Conservation (phyloP, 805 yeast species). For the Candida gorgasii region DNA sequence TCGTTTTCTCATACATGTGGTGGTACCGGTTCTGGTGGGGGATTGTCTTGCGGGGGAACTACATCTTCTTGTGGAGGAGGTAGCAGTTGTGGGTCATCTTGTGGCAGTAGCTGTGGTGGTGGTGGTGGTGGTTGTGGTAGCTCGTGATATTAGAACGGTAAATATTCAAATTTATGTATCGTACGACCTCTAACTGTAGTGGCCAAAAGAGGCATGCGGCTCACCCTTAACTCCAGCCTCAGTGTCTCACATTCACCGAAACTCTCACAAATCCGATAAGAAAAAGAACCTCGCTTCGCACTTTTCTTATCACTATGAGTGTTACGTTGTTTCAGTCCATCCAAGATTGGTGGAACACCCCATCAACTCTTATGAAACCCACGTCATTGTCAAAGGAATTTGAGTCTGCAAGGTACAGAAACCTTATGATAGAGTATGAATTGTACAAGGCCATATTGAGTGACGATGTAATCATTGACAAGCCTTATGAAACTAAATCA, state of each 20-base stretch:
- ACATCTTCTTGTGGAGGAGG: not conserved
- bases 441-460: conserved; percentile 35
- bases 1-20: too few relatives aligned
- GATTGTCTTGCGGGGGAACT: not conserved
- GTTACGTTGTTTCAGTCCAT: conserved; percentile 28
- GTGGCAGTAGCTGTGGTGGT: not conserved
- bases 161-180: too few relatives aligned
- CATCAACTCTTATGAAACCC: conserved; percentile 23
- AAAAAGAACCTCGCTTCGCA: not conserved
- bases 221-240: too few relatives aligned
- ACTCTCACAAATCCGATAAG: not conserved
- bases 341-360: conserved; percentile 40
- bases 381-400: conserved; percentile 9
- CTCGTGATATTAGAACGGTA: not conserved
- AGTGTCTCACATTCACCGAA: too few relatives aligned
- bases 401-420: conserved; percentile 24
- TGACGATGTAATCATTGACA: conserved; percentile 25
- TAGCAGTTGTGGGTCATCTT: not conserved
- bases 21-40: not conserved
- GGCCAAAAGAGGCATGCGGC: too few relatives aligned
- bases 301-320: conserved; percentile 15
- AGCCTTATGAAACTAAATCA: conserved; percentile 18
- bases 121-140: not conserved
- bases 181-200: too few relatives aligned
- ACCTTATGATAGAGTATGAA: conserved; percentile 33